Conservation (phyloP, 2,329 filamentous ascomycete species). For the Fusarium guadeloupense region DNA sequence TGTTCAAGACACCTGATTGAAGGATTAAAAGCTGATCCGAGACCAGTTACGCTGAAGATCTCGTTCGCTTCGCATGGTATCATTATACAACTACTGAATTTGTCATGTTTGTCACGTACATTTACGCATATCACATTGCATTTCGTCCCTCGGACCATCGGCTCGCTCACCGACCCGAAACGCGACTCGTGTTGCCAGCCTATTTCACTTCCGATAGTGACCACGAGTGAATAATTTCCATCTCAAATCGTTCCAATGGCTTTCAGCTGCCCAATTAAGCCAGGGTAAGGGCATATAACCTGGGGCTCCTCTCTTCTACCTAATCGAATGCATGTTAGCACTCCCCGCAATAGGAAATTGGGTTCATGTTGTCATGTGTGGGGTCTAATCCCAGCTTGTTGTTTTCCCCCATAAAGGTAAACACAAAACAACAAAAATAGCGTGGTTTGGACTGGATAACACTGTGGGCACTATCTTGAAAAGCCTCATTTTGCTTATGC, state of each 20-base stretch:
- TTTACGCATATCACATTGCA: background rate
- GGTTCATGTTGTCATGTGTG: conserved; percentile 21
- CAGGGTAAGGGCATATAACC: conserved; percentile 20
- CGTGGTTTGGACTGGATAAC: conserved; percentile 5
- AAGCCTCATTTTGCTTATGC: conserved; percentile 9
- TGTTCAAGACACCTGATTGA: background rate
- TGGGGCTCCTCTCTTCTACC: background rate
- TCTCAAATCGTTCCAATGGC: conserved; percentile 14
- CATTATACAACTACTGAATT: background rate
- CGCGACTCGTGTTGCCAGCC: conserved; percentile 23
- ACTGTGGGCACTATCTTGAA: conserved; percentile 23
- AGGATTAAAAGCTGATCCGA: background rate
- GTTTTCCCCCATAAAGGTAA: conserved; percentile 1
- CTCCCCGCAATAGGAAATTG: conserved; percentile 27
- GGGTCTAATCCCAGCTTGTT: conserved; percentile 11
- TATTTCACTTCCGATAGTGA: conserved; percentile 2
- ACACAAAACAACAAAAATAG: conserved; percentile 21
- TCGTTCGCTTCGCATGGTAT: background rate
- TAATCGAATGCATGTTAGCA: background rate
- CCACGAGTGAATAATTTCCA: background rate
- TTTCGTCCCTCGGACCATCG: conserved; percentile 15
- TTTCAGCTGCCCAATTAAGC: conserved; percentile 16
- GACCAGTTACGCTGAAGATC: background rate
- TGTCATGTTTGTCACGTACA: background rate
- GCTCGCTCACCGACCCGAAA: conserved; percentile 25